Evolutionary conservation across 495 filamentous ascomycete genomes (phyloP).

Genomic region (Choiromyces venosus): DNA sequence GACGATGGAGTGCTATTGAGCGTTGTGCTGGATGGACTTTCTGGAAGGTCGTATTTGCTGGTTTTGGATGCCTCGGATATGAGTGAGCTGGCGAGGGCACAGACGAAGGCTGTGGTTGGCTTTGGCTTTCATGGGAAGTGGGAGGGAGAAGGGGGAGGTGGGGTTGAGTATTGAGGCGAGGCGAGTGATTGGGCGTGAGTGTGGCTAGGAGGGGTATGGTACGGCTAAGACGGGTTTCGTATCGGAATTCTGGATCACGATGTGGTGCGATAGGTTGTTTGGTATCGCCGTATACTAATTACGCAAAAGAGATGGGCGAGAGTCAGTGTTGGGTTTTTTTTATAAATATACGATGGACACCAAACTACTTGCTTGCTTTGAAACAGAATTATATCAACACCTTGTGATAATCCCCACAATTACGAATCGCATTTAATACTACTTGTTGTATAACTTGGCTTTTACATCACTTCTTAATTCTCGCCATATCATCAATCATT

Average conservation of each 20-base stretch:
- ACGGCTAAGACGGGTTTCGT: too few relatives aligned
- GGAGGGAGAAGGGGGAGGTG: not conserved
- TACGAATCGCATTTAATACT: too few relatives aligned
- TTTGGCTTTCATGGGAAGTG: slow-evolving; percentile 64
- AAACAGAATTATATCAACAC: too few relatives aligned
- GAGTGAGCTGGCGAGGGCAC: slow-evolving; percentile 60
- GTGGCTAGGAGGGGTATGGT: too few relatives aligned
- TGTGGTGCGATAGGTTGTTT: too few relatives aligned
- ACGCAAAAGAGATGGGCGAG: not conserved
- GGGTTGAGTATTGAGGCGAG: not conserved
- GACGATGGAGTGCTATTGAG: slow-evolving; percentile 68
- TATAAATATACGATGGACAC: too few relatives aligned
- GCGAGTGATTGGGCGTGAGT: not conserved
- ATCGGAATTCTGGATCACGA: not conserved
- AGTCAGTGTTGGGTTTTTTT: too few relatives aligned
- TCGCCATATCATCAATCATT: too few relatives aligned
- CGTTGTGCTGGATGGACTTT: slow-evolving; percentile 61
- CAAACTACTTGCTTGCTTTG: too few relatives aligned
- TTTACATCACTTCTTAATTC: too few relatives aligned
- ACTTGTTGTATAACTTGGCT: too few relatives aligned
- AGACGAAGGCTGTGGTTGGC: slow-evolving; percentile 55
- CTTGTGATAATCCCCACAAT: too few relatives aligned
- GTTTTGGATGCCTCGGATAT: slow-evolving; percentile 61
- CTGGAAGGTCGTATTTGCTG: slow-evolving; percentile 60
- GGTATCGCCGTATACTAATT: not conserved